Percentiles rank a stretch among this genome's conserved stretches.
Conservation (phyloP, 306 rosid genomes). For the Prunus salicina region DNA sequence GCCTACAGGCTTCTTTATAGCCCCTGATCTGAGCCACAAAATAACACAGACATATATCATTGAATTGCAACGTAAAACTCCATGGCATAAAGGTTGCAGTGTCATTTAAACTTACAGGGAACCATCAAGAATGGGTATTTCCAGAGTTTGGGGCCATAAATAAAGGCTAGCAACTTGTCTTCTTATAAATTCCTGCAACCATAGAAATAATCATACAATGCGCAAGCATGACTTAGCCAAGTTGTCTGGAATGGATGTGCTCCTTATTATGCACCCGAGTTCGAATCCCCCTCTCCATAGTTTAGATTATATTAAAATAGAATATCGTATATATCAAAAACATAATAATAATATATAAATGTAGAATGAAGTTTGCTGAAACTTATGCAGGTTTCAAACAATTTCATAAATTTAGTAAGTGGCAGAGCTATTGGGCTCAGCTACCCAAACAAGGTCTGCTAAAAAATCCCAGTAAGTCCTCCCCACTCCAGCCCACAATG, state of each 20-base stretch:
- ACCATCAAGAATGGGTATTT: constrained; percentile 24
- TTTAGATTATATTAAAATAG: background rate
- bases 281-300: too few relatives aligned
- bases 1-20: constrained; percentile 31
- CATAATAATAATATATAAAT: background rate
- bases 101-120: constrained; percentile 15
- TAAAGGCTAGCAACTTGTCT: constrained; percentile 26
- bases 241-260: too few relatives aligned
- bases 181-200: constrained; percentile 21
- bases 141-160: constrained; percentile 27
- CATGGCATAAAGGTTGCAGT: background rate
- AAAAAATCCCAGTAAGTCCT: too few relatives aligned
- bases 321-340: background rate
- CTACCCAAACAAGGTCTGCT: too few relatives aligned
- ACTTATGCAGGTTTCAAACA: background rate
- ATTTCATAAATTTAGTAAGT: background rate
- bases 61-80: too few relatives aligned
- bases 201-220: background rate
- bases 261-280: too few relatives aligned
- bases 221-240: too few relatives aligned
- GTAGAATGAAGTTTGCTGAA: background rate
- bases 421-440: too few relatives aligned
- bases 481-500: too few relatives aligned
- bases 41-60: background rate
- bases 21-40: constrained; percentile 1